Percentiles rank a stretch among this genome's conserved stretches.
These are phyloP conservation scores for Heliamphora exappendiculata DNA, from an alignment of 148 eudicot species.

Conservation along the genomic window DNA sequence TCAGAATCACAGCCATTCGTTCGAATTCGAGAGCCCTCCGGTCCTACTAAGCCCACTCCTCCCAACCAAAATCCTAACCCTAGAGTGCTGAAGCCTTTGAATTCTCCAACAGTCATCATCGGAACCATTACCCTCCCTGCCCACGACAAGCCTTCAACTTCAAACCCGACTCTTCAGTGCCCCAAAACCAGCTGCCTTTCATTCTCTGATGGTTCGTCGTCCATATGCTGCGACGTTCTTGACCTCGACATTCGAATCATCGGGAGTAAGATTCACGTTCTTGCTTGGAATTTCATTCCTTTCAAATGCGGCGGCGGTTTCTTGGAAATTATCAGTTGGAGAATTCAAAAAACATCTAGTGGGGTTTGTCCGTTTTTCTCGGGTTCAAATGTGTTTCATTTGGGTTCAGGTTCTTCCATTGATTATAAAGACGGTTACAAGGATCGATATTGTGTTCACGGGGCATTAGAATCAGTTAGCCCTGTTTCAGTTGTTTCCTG, in stretches of 20 bases:
- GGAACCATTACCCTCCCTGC: slow-evolving; percentile 58
- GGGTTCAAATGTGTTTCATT: slow-evolving; percentile 20
- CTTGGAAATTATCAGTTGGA: slow-evolving; percentile 69
- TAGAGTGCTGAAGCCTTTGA: slow-evolving; percentile 38
- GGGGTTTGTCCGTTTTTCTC: neutral
- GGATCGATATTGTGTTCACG: slow-evolving; percentile 29
- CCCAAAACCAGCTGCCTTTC: slow-evolving; percentile 34
- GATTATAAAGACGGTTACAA: slow-evolving; percentile 20
- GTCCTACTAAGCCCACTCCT: neutral
- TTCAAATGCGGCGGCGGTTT: slow-evolving; percentile 42
- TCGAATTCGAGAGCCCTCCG: neutral
- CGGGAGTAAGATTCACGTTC: slow-evolving; percentile 36
- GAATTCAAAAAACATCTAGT: slow-evolving; percentile 9
- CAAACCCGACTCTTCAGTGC: slow-evolving; percentile 8
- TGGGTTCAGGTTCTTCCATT: slow-evolving; percentile 14
- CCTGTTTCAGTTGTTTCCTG: slow-evolving; percentile 56
- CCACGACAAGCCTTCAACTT: slow-evolving; percentile 12
- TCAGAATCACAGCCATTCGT: neutral
- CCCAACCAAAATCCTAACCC: slow-evolving; percentile 11
- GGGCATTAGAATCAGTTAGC: slow-evolving; percentile 55
- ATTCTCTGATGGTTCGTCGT: slow-evolving; percentile 46
- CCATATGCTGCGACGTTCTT: slow-evolving; percentile 62
- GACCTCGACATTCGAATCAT: slow-evolving; percentile 39
- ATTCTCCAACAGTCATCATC: slow-evolving; percentile 32
- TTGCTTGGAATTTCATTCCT: slow-evolving; percentile 81